Percentiles rank a stretch among this genome's conserved stretches.
Conservation (phyloP, 1,284 basidiomycete genomes). For the Cutaneotrichosporon sp. region DNA sequence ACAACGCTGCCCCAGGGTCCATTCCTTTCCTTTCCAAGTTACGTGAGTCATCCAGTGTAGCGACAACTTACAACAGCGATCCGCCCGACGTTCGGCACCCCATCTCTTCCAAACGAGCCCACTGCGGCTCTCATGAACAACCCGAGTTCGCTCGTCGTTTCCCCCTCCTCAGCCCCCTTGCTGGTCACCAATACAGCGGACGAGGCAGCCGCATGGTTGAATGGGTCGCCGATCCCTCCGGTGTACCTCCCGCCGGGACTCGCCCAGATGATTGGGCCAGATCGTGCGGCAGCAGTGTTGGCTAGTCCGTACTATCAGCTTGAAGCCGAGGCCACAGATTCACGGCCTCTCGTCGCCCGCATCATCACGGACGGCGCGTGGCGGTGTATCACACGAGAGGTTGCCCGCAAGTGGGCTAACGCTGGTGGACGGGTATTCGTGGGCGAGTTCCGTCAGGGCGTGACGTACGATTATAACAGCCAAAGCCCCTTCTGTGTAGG, state of each 20-base stretch:
- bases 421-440: slow-evolving; percentile 64
- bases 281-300: not conserved
- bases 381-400: slow-evolving; percentile 62
- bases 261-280: not conserved
- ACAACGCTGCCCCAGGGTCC: slow-evolving; percentile 27
- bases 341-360: not conserved
- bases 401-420: slow-evolving; percentile 60
- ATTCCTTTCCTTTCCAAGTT: no score
- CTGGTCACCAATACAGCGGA: slow-evolving; percentile 64
- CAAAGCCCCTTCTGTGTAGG: slow-evolving; percentile 18
- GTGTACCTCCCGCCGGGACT: no score
- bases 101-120: slow-evolving; percentile 47
- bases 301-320: not conserved
- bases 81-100: slow-evolving; percentile 33
- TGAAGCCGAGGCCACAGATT: not conserved
- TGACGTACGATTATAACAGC: no score
- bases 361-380: slow-evolving; percentile 59
- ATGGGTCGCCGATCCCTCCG: no score
- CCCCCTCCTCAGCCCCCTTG: slow-evolving; percentile 57
- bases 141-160: slow-evolving; percentile 57
- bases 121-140: slow-evolving; percentile 62
- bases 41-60: no score
- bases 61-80: slow-evolving; percentile 28
- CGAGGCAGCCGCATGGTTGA: slow-evolving; percentile 57
- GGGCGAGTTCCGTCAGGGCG: slow-evolving; percentile 64